Conservation (phyloP, 352 stramenopile genomes). For the Blastocystis sp. region DNA sequence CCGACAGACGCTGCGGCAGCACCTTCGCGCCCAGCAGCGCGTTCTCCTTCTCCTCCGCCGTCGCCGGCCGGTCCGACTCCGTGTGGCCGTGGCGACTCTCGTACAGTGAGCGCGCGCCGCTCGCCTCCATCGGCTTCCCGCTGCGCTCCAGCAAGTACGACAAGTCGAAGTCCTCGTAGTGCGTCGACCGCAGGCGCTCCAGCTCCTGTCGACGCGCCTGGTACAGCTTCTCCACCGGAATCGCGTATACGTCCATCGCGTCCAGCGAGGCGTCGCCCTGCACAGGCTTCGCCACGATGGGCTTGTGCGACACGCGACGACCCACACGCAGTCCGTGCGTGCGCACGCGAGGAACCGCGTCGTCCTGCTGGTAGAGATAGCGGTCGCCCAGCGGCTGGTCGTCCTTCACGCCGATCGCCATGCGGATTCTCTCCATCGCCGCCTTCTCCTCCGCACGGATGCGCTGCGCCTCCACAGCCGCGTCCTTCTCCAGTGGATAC, state of each 20-base stretch:
- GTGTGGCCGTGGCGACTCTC: background rate
- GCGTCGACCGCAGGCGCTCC: background rate
- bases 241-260: background rate
- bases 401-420: background rate
- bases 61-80: background rate
- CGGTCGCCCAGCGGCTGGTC: background rate
- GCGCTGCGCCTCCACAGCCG: background rate
- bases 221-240: constrained; percentile 19
- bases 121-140: background rate
- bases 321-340: background rate
- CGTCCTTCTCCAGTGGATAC: constrained; percentile 12
- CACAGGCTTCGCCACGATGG: background rate
- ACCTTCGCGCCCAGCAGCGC: background rate
- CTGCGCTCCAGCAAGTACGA: background rate
- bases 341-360: background rate
- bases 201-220: background rate
- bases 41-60: constrained; percentile 7
- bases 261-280: background rate
- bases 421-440: background rate
- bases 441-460: background rate
- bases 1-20: background rate
- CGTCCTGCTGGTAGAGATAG: background rate
- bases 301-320: background rate
- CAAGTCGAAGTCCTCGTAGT: constrained; percentile 14
- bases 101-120: background rate